Percentiles rank a stretch among this genome's conserved stretches.
Evolutionary conservation across 177 flowering plant genomes (phyloP).

Genomic region (Vitis hybrid): DNA sequence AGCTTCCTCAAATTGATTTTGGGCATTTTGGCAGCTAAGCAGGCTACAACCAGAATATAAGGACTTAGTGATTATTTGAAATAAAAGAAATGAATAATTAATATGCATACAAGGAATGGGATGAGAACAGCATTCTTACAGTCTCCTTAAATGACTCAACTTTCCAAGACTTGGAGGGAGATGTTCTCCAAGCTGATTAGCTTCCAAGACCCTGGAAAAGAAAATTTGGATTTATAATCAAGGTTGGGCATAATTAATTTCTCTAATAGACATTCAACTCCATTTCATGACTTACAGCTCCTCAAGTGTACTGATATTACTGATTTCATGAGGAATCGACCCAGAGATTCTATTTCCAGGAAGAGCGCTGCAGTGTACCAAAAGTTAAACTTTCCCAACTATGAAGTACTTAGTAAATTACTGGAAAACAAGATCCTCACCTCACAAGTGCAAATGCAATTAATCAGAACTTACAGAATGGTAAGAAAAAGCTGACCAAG

Average conservation of each 20-base stretch:
- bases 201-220: conserved; percentile 53
- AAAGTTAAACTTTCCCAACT: background rate
- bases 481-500: conserved; percentile 46
- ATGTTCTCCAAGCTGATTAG: conserved; percentile 53
- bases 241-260: background rate
- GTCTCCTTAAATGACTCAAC: conserved; percentile 44
- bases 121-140: conserved; percentile 40
- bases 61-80: background rate
- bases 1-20: no score
- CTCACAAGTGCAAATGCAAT: background rate
- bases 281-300: conserved; percentile 53
- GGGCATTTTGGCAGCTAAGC: no score
- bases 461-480: conserved; percentile 47
- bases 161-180: conserved; percentile 61
- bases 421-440: background rate
- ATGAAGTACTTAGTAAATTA: background rate
- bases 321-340: conserved; percentile 62
- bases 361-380: conserved; percentile 37
- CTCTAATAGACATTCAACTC: background rate
- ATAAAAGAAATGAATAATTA: background rate
- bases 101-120: background rate
- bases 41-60: background rate
- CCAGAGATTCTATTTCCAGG: conserved; percentile 72
- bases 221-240: conserved; percentile 5
- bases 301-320: conserved; percentile 49